phyloP scores from a whole-genome alignment of 2,329 filamentous ascomycete genomes.

The Peltaster fructicola region DNA sequence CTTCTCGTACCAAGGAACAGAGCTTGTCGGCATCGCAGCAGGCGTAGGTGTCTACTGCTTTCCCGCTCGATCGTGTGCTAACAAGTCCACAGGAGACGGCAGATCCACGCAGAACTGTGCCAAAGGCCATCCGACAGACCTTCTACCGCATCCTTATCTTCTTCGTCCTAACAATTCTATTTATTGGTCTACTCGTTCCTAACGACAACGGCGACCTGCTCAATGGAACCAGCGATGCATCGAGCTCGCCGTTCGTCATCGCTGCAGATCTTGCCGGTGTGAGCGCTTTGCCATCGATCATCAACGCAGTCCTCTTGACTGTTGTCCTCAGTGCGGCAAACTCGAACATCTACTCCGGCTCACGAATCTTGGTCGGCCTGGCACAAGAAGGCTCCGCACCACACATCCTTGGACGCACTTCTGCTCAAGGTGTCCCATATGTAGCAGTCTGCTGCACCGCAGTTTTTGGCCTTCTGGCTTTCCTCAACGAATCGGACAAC shows the following conservation, averaged over 20 bases:
- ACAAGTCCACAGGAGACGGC: conserved; percentile 33
- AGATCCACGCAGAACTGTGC: conserved; percentile 31
- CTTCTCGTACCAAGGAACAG: conserved; percentile 40
- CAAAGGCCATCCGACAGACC: conserved; percentile 19
- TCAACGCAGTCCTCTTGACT: conserved; percentile 55
- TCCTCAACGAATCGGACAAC: conserved; percentile 54
- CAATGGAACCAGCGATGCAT: conserved; percentile 22
- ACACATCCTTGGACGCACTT: conserved; percentile 38
- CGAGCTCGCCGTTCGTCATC: conserved; percentile 49
- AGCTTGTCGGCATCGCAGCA: conserved; percentile 35
- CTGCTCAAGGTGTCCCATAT: conserved; percentile 49
- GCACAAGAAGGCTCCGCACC: conserved; percentile 41
- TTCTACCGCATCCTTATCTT: conserved; percentile 21
- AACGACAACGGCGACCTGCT: conserved; percentile 21
- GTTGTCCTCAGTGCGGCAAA: conserved; percentile 54
- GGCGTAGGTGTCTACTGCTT: no score
- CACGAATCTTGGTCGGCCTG: conserved; percentile 49
- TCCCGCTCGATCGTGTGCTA: no score
- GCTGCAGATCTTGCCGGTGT: conserved; percentile 45
- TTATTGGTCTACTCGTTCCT: conserved; percentile 20
- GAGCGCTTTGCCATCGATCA: conserved; percentile 40
- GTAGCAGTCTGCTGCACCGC: conserved; percentile 53
- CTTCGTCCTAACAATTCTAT: conserved; percentile 20
- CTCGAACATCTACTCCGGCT: conserved; percentile 50
- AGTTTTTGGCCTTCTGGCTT: conserved; percentile 51